phyloP scores from a whole-genome alignment of 2,329 filamentous ascomycete species.

The Paecilomyces variotii region DNA sequence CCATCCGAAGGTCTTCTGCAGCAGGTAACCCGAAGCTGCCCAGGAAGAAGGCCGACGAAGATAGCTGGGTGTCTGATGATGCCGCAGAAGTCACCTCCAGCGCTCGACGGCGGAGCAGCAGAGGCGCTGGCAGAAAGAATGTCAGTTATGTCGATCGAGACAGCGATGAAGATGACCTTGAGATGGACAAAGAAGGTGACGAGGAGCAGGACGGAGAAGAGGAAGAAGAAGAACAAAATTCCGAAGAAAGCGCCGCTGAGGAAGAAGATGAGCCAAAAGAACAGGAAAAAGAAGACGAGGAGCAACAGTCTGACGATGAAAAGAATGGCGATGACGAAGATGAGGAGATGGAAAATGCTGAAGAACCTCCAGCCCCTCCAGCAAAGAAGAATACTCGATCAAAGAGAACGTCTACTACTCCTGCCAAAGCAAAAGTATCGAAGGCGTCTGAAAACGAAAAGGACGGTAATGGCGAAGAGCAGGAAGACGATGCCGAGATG shows the following conservation, averaged over 20 bases:
- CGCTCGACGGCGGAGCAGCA: conserved; percentile 32
- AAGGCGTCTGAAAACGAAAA: not conserved
- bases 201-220: conserved; percentile 34
- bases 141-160: conserved; percentile 39
- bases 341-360: conserved; percentile 6
- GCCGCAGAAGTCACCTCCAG: conserved; percentile 29
- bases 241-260: conserved; percentile 11
- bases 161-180: conserved; percentile 37
- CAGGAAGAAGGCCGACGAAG: conserved; percentile 26
- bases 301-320: conserved; percentile 2
- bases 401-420: not conserved
- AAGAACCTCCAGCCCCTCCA: not conserved
- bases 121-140: conserved; percentile 23
- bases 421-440: not conserved
- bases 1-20: conserved; percentile 24
- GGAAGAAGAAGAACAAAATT: conserved; percentile 20
- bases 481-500: not conserved
- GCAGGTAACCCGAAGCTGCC: conserved; percentile 20
- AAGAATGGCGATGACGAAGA: conserved; percentile 2
- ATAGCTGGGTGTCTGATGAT: conserved; percentile 35
- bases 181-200: conserved; percentile 31
- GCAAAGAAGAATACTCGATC: not conserved
- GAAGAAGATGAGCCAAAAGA: conserved; percentile 25
- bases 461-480: not conserved
- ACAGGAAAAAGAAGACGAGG: not conserved